These are phyloP conservation scores for Casuarina equisetifolia DNA, from an alignment of 306 rosid genomes.

Conservation along the genomic window DNA sequence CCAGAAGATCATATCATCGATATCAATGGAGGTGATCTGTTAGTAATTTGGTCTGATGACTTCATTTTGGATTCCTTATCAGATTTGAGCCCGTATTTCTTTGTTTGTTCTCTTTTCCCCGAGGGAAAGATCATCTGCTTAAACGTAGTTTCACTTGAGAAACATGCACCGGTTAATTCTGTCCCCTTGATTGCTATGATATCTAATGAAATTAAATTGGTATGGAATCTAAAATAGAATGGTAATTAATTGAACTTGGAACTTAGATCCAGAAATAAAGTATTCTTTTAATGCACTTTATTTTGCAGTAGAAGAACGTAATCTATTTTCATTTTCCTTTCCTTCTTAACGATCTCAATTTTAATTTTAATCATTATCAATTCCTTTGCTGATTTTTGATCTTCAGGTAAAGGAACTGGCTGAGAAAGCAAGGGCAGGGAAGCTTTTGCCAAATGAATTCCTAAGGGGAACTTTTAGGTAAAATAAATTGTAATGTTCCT, in stretches of 20 bases:
- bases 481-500: conserved; percentile 28
- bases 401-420: conserved; percentile 88
- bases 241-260: neutral
- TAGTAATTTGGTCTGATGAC: conserved; percentile 14
- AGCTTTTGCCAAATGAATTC: conserved; percentile 86
- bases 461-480: conserved; percentile 98
- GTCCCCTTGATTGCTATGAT: neutral
- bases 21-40: conserved; percentile 74
- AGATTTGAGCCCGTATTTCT: conserved; percentile 4
- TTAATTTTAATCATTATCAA: neutral
- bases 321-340: neutral
- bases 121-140: neutral
- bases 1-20: conserved; percentile 80
- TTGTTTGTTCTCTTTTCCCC: neutral
- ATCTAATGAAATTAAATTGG: neutral
- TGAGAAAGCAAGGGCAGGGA: conserved; percentile 85
- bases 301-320: neutral
- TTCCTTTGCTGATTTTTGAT: conserved; percentile 3
- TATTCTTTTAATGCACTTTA: neutral
- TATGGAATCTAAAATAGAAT: conserved; percentile 4
- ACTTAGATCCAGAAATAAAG: neutral
- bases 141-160: neutral
- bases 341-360: neutral
- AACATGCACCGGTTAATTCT: neutral
- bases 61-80: conserved; percentile 1